phyloP scores from a whole-genome alignment of 345 rosid genomes.

The Erysimum cheiranthoides region DNA sequence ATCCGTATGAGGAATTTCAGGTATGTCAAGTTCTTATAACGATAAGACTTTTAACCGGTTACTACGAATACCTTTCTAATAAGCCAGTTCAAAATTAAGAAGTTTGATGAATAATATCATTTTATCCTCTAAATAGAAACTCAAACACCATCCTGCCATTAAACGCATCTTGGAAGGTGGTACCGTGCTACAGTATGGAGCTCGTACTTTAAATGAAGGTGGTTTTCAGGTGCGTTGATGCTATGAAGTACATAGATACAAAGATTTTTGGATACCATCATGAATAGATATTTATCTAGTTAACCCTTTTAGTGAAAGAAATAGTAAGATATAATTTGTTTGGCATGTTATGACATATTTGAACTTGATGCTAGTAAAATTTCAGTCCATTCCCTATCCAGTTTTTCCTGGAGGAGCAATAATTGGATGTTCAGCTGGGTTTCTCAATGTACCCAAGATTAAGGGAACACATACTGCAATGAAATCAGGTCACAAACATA shows the following conservation, averaged over 20 bases:
- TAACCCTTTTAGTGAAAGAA: neutral
- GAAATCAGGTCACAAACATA: conserved; percentile 75
- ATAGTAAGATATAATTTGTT: neutral
- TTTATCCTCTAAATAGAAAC: conserved; percentile 56
- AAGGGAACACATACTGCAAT: conserved; percentile 99
- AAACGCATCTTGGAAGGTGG: conserved; percentile 86
- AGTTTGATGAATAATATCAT: neutral
- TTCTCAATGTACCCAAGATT: conserved; percentile 94
- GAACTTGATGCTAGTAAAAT: conserved; percentile 84
- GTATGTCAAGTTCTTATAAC: conserved; percentile 42
- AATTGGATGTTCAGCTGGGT: conserved; percentile 97
- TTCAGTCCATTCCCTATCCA: conserved; percentile 99
- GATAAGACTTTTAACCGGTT: neutral
- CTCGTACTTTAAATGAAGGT: conserved; percentile 96
- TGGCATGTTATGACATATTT: conserved; percentile 35
- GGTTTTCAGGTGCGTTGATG: conserved; percentile 84
- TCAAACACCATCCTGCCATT: conserved; percentile 94
- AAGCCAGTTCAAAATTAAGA: neutral
- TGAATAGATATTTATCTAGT: no score
- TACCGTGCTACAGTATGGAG: conserved; percentile 87
- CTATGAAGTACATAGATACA: no score
- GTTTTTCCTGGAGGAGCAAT: conserved; percentile 98
- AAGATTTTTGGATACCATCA: no score
- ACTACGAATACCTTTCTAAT: neutral
- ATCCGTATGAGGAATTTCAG: conserved; percentile 95